Base-by-base conservation (phyloP, 257 asterid genomes). In the Agastache rugosa region DNA sequence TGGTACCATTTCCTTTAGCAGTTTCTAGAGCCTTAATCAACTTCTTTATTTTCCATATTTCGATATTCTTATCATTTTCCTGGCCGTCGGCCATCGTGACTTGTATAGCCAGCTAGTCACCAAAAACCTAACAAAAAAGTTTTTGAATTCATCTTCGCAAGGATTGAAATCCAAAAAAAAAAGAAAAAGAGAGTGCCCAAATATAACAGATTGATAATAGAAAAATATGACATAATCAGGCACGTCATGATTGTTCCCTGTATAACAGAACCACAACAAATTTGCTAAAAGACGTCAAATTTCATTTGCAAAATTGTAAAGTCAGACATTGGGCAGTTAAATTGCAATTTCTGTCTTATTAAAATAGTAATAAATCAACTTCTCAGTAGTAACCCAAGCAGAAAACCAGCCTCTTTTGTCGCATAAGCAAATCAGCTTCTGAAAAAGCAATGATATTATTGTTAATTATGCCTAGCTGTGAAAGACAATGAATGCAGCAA, bases 1-100 rank as follows among this genome's bases (percentile, higher is more conserved):
- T 87, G 44, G 91, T 87, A 34, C 91, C 91, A 71, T 84, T 87
- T 63, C 91, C 91, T 75, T 86, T 76, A 31, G 91, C 87, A 72
- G 87, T 34, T 72, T 87, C 89, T 6, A 87, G 77, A 56, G 84
- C 91, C 85, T 87, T 87, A 31, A 87, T 87, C 77, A 82, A 54
- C 79, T 84, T 87, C 84, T 87, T 87, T 51, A 87, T 87, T 78
- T 84, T 87, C 91, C 91, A 87, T 76, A 84, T 87, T 35, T 87
- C 87, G 20, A 87, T 84, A 62, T 87, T 84, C 80, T 84, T 87
- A 44, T 87, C 91, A 69, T 80, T 80, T 80, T 84, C 91, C 71
- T 82, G 91, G 73, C 68, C 73, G 5, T 87, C 91, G 1, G 89
- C 63, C 89, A 87, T 86, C 16, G 64, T 27, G 69, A 54, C 63